Percentiles rank a stretch among this genome's conserved stretches.
These are phyloP conservation scores for Byssothecium circinans DNA, from an alignment of 2,329 filamentous ascomycete species.

Conservation along the genomic window DNA sequence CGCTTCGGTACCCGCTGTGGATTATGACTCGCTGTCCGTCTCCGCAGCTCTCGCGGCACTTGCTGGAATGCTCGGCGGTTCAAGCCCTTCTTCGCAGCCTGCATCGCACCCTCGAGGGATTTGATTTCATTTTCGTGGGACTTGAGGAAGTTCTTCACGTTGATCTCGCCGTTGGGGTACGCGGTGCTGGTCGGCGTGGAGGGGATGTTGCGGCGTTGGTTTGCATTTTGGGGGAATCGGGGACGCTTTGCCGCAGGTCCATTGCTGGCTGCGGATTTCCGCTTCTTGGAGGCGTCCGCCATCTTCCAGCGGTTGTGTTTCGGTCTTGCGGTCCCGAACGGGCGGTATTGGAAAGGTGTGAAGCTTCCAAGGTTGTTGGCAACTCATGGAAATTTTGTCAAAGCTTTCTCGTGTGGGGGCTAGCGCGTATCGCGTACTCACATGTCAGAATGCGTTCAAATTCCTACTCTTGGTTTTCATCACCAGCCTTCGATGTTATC, in stretches of 20 bases:
- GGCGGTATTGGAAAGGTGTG: not conserved
- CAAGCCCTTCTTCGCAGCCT: conserved; percentile 65
- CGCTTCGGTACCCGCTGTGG: conserved; percentile 83
- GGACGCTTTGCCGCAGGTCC: conserved; percentile 20
- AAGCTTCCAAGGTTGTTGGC: not conserved
- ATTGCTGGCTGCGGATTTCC: conserved; percentile 11
- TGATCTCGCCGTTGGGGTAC: conserved; percentile 73
- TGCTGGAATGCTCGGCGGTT: conserved; percentile 83
- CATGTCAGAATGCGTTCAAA: too few species aligned
- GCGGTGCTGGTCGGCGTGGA: conserved; percentile 49
- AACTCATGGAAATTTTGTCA: conserved; percentile 2
- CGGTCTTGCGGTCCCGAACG: too few species aligned
- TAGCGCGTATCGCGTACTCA: conserved; percentile 10
- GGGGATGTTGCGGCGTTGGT: conserved; percentile 27
- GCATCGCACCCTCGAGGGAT: conserved; percentile 80
- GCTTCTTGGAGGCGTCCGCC: conserved; percentile 21
- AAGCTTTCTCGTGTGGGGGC: conserved; percentile 5
- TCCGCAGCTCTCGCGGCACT: conserved; percentile 79
- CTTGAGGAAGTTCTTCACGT: conserved; percentile 80
- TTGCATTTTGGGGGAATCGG: conserved; percentile 28
- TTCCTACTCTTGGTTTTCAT: too few species aligned
- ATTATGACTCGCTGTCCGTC: conserved; percentile 93
- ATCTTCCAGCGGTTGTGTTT: conserved; percentile 6
- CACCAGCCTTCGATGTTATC: too few species aligned
- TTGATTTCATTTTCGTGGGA: conserved; percentile 88